Conservation (phyloP, 1,284 basidiomycete genomes). For the Trametes sp. region DNA sequence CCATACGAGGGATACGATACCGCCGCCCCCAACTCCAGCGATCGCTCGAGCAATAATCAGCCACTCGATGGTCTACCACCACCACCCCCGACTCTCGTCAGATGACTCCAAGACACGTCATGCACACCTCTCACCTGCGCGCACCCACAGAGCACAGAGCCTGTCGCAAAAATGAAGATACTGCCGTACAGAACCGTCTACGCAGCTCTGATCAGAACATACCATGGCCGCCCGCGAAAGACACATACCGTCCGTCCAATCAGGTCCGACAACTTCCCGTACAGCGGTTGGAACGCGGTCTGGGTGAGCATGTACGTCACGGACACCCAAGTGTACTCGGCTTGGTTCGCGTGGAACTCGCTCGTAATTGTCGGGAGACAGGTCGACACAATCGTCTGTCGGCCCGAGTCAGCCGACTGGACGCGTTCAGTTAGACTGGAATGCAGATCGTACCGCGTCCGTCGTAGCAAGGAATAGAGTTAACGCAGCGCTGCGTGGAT, state of each 20-base stretch:
- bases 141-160: slow-evolving; percentile 75
- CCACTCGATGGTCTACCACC: slow-evolving; percentile 65
- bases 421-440: slow-evolving; percentile 8
- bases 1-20: slow-evolving; percentile 84
- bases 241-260: slow-evolving; percentile 69
- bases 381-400: slow-evolving; percentile 82
- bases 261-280: slow-evolving; percentile 79
- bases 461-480: slow-evolving; percentile 83
- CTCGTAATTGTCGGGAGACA: slow-evolving; percentile 78
- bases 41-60: slow-evolving; percentile 62
- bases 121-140: slow-evolving; percentile 61
- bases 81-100: slow-evolving; percentile 8
- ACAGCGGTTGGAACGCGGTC: slow-evolving; percentile 82
- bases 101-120: slow-evolving; percentile 9
- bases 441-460: slow-evolving; percentile 65
- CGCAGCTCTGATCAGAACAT: slow-evolving; percentile 27
- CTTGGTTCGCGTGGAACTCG: slow-evolving; percentile 67
- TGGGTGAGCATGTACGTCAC: slow-evolving; percentile 84
- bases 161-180: slow-evolving; percentile 72
- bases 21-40: slow-evolving; percentile 80
- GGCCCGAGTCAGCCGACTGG: slow-evolving; percentile 31
- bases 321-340: slow-evolving; percentile 84
- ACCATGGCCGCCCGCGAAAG: slow-evolving; percentile 19
- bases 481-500: slow-evolving; percentile 65
- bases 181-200: slow-evolving; percentile 74